Base-by-base conservation (phyloP, 78 protist species). In the Mastigamoeba balamuthi region DNA sequence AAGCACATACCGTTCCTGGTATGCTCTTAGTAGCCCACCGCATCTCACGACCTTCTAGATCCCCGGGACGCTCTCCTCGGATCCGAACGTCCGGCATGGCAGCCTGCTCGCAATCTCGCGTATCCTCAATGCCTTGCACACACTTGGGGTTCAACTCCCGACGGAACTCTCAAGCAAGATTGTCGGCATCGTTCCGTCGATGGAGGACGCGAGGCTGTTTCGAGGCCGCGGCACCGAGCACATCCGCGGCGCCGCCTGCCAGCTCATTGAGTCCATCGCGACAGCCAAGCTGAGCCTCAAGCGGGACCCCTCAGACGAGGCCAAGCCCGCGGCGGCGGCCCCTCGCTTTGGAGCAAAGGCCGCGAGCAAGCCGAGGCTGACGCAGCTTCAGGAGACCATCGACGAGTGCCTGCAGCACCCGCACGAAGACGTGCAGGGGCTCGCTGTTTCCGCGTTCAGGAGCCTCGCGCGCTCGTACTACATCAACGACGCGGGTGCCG, bases 201-300 rank as follows among this genome's bases (percentile, higher is more conserved):
- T 80, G 38, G 93, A 93, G 64, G 69, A 70, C 48, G 84, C 88
- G 52, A 84, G 92, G 28, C 53, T 92, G 27, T 95, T 75, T 77
- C 79, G 93, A 29, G 94, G 95, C 6, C 69, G 84, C 36, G 93
- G 94, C 35, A 89, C 92, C 23, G 93, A 88, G 43, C 30, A 58
- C 23, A 66, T 88, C 25, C 71, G 94, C 64, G 52, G 44, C n/a
- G 93, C 88, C 17, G 30, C 75, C 41, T 87, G 92, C 69, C 52
- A 66, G 40, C 44, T 91, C n/a, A 80, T 91, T 17, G 74, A 89
- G 40, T 6, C 72, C 6, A 67, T 88, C 36, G 71, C 88, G 36
- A 10, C 37, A n/a, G 8, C 79, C 4, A 72, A 87, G 70, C 63
- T 89, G 23, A 37, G 40, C 23, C 66, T 85, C 40, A 29, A 9